Percentiles rank a stretch among this genome's conserved stretches.
Conservation (phyloP, 2,329 filamentous ascomycete genomes). For the Aspergillus latus region DNA sequence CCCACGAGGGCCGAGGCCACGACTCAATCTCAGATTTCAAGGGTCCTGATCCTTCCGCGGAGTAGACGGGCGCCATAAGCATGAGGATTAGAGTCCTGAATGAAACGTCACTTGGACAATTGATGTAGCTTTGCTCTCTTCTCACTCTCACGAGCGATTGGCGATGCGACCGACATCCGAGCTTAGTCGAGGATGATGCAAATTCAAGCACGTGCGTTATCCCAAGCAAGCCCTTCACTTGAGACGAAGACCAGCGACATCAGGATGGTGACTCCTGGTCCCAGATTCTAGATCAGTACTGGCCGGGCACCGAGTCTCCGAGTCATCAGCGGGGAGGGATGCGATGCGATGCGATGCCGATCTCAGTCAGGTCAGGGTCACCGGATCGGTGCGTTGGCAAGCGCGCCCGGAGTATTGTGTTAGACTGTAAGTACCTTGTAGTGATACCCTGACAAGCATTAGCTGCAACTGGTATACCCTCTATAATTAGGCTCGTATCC, state of each 20-base stretch:
- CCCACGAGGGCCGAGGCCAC: background rate
- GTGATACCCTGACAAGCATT: background rate
- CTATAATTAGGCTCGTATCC: background rate
- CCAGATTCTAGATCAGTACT: background rate
- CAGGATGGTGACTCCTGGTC: background rate
- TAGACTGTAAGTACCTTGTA: background rate
- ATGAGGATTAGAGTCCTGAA: background rate
- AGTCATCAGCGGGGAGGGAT: background rate
- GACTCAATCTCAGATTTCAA: background rate
- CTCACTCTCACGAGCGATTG: no score
- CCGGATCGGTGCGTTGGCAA: slow-evolving; percentile 39
- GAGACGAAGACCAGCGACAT: background rate
- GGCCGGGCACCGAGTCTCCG: background rate
- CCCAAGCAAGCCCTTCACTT: background rate
- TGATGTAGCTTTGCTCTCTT: background rate
- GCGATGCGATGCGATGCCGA: slow-evolving; percentile 22
- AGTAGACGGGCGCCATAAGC: background rate
- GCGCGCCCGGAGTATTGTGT: background rate
- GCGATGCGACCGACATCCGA: no score
- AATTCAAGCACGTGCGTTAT: background rate
- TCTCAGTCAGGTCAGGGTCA: slow-evolving; percentile 27
- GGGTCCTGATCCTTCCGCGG: background rate
- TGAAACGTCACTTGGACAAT: background rate
- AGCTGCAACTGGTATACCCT: background rate
- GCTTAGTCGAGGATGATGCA: background rate